Evolutionary conservation across 2,329 filamentous ascomycete species (phyloP), one percentile per base, ranked within the genome.

Genomic region (Microsporum audouinii): DNA sequence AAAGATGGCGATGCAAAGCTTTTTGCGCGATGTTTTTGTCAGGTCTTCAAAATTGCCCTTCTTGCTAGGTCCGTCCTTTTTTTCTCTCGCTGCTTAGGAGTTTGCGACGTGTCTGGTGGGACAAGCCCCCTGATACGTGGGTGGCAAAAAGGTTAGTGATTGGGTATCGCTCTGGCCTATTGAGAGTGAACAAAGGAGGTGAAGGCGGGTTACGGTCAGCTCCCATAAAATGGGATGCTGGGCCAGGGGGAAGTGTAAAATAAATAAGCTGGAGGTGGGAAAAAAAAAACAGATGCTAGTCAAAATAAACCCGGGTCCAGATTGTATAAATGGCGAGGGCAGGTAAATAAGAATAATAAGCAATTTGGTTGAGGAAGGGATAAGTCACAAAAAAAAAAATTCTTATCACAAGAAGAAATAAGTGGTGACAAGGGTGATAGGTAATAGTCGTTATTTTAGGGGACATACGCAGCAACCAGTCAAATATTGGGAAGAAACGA

Each of bases 101-200:
- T 63, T 63, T 63, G 60, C 60, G 62, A 63, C 60, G 51, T 60
- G 58, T 63, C 60, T 27, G 27, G 57, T 60, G 51, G 62, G 61
- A 62, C 62, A 61, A 34, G 60, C 49, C 49, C 39, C 62, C 57
- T 58, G 53, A 57, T 60, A 57, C 45, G 57, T 61, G 62, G 59
- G 62, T 63, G 62, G 62, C 62, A 49, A 63, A 49, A 51, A 60
- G 34, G 49, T 31, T 57, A 61, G 49, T 53, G 57, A 63, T 61
- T 49, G 60, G 58, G 56, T 57, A 59, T 57, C 10, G 55, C 27
- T 8, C 55, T 57, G 38, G 10, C 55, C 38, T 38, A 38, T 38
- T 33, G 55, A 57, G 27, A 34, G 38, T 57, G 14, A 57, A 57
- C 55, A 57, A 57, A 41, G 55, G 55, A 41, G 55, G 38, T 57